These are phyloP conservation scores for Mycena chlorophos DNA, from an alignment of 768 basidiomycete genomes.

Conservation along the genomic window DNA sequence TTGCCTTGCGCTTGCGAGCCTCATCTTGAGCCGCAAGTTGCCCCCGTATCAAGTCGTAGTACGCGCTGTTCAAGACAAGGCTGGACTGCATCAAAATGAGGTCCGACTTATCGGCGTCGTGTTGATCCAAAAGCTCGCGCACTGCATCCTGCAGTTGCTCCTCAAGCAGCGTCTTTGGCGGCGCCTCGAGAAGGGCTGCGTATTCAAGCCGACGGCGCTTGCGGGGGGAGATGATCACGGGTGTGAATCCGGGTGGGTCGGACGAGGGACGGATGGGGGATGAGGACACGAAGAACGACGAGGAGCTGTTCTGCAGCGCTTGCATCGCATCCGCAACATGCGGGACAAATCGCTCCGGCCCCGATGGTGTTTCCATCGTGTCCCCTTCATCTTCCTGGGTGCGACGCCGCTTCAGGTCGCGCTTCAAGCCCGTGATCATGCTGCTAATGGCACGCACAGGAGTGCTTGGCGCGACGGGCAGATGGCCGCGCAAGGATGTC, in stretches of 20 bases:
- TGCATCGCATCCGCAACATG: not conserved
- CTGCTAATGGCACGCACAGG: slow-evolving; percentile 6
- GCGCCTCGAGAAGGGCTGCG: not conserved
- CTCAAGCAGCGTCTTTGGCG: not conserved
- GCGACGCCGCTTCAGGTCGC: not conserved
- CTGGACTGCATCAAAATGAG: slow-evolving; percentile 19
- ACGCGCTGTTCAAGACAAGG: slow-evolving; percentile 17
- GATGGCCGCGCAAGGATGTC: slow-evolving; percentile 23
- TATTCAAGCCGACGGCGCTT: not conserved
- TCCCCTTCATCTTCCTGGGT: not conserved
- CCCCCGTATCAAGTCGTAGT: slow-evolving; percentile 12
- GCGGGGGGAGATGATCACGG: slow-evolving; percentile 2
- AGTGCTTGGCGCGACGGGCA: slow-evolving; percentile 27
- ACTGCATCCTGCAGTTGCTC: slow-evolving; percentile 9
- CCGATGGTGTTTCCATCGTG: slow-evolving; percentile 22
- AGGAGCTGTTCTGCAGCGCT: not conserved
- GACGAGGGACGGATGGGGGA: slow-evolving; percentile 9
- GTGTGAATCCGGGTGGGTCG: not conserved
- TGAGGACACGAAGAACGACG: slow-evolving; percentile 9
- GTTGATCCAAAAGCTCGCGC: not conserved
- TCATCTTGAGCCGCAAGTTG: slow-evolving; percentile 23
- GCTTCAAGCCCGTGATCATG: not conserved
- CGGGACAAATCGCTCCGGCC: too few relatives aligned
- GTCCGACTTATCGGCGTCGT: slow-evolving; percentile 5
- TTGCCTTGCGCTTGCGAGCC: not conserved